phyloP scores from a whole-genome alignment of 108 stramenopile species.

The Pelagomonas calceolata region DNA sequence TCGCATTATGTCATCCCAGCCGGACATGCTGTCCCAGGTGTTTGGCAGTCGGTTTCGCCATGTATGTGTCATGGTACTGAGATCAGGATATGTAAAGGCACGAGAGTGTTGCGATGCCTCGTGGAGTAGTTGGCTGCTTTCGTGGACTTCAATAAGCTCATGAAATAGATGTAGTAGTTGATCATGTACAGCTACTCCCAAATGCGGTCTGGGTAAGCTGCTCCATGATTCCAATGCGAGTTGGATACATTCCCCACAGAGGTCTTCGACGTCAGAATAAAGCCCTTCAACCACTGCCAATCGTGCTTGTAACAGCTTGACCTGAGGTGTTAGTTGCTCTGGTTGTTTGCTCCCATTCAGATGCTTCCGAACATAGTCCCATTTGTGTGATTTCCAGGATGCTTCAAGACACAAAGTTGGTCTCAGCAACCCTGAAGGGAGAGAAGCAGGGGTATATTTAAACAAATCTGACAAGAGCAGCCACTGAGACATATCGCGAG shows the following conservation, averaged over 20 bases:
- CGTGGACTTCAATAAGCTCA: slow-evolving; percentile 77
- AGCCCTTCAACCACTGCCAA: slow-evolving; percentile 70
- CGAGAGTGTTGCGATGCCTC: slow-evolving; percentile 58
- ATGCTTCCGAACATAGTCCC: slow-evolving; percentile 5
- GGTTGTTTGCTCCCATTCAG: slow-evolving; percentile 40
- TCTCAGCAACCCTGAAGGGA: too few relatives aligned
- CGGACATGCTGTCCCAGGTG: slow-evolving; percentile 59
- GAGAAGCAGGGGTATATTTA: too few relatives aligned
- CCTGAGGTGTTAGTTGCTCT: slow-evolving; percentile 48
- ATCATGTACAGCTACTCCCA: slow-evolving; percentile 59
- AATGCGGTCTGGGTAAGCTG: slow-evolving; percentile 42
- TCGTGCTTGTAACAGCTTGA: slow-evolving; percentile 62
- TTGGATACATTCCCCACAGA: slow-evolving; percentile 72
- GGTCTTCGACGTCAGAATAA: slow-evolving; percentile 66
- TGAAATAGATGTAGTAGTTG: slow-evolving; percentile 71
- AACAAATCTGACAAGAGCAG: too few relatives aligned
- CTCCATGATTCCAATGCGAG: slow-evolving; percentile 63
- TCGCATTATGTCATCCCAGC: slow-evolving; percentile 79
- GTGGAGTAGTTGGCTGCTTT: slow-evolving; percentile 84
- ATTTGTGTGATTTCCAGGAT: slow-evolving; percentile 44
- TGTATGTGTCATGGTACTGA: slow-evolving; percentile 70
- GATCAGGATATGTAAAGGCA: slow-evolving; percentile 63
- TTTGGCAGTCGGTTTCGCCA: slow-evolving; percentile 88
- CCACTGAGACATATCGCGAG: too few relatives aligned
- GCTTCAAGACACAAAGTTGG: not conserved